Percentiles rank a stretch among this genome's conserved stretches.
phyloP scores from a whole-genome alignment of 441 rosid genomes.

The Syzygium malaccense region DNA sequence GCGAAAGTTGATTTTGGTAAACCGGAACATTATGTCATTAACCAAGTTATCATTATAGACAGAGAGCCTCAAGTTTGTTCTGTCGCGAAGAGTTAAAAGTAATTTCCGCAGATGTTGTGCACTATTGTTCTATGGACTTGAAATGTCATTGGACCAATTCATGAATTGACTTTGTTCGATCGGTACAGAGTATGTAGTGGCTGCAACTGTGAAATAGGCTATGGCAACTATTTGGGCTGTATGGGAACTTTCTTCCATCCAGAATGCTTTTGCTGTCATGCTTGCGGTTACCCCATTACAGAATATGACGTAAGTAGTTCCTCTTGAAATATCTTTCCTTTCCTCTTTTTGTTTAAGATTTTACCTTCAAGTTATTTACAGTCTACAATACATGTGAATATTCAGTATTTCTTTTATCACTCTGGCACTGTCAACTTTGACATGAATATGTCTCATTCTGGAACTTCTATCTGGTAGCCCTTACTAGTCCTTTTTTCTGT shows the following conservation, averaged over 20 bases:
- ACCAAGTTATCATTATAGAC: background rate
- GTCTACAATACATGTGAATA: background rate
- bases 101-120: background rate
- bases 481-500: conserved; percentile 26
- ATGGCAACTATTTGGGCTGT: conserved; percentile 72
- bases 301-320: conserved; percentile 59
- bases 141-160: background rate
- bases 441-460: background rate
- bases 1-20: background rate
- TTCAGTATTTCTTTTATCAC: background rate
- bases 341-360: background rate
- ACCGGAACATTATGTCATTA: background rate
- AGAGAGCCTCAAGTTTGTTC: background rate
- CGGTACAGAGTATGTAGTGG: conserved; percentile 59
- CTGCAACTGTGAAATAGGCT: conserved; percentile 53
- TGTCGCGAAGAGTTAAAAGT: background rate
- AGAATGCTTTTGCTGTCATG: conserved; percentile 64
- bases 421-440: background rate
- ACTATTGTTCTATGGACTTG: background rate
- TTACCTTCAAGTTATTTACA: background rate
- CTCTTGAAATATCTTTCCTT: background rate
- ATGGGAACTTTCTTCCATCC: conserved; percentile 87
- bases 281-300: conserved; percentile 62
- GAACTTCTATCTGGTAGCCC: background rate
- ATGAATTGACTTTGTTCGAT: background rate